Percentiles rank a stretch among this genome's conserved stretches.
Evolutionary conservation across 495 filamentous ascomycete genomes (phyloP).

Genomic region (Arthonia radiata): DNA sequence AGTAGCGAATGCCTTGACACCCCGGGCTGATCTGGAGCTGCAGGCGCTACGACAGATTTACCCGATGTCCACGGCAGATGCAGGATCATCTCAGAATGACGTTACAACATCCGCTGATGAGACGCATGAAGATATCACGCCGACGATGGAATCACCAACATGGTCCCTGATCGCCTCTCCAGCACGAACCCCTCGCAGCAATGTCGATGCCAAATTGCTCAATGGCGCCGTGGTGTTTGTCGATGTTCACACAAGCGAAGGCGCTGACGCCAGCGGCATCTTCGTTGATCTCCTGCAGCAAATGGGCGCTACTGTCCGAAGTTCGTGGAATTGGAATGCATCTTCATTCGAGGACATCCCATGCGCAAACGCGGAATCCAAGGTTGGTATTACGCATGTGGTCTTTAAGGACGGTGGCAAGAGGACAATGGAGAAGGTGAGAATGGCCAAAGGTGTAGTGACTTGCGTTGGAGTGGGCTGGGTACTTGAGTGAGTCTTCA

Average conservation of each 20-base stretch:
- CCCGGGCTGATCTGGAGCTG: not conserved
- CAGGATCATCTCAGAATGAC: constrained; percentile 6
- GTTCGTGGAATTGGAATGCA: constrained; percentile 70
- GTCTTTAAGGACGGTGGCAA: constrained; percentile 85
- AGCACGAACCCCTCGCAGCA: constrained; percentile 1
- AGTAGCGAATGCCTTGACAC: not conserved
- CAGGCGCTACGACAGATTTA: not conserved
- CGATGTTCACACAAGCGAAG: constrained; percentile 79
- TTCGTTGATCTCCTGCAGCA: constrained; percentile 60
- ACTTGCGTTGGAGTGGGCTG: constrained; percentile 69
- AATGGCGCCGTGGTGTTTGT: constrained; percentile 61
- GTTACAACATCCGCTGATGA: too few species aligned
- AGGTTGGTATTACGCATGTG: constrained; percentile 77
- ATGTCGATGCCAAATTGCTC: constrained; percentile 1
- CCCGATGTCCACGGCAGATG: constrained; percentile 4
- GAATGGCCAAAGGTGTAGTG: constrained; percentile 45
- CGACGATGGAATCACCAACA: too few species aligned
- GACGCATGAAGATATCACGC: not conserved
- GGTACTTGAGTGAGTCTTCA: constrained; percentile 52
- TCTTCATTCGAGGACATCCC: too few species aligned
- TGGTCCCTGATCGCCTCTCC: too few species aligned
- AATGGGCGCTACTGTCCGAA: constrained; percentile 69
- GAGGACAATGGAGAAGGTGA: constrained; percentile 68
- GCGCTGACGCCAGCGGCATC: constrained; percentile 59
- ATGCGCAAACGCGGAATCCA: too few species aligned